These are phyloP conservation scores for Chiua virens DNA, from an alignment of 768 basidiomycete genomes.

Conservation along the genomic window DNA sequence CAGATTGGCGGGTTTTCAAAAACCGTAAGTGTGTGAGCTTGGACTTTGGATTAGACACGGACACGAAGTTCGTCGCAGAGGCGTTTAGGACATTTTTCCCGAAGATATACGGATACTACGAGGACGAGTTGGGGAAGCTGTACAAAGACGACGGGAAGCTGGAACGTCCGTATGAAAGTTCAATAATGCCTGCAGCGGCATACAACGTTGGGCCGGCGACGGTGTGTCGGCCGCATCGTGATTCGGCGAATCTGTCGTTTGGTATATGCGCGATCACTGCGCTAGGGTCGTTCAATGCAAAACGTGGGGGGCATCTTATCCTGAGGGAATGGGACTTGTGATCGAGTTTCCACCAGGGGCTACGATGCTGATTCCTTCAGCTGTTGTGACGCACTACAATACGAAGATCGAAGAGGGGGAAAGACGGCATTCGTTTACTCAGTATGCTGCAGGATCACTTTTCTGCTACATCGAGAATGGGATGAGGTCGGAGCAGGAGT, in stretches of 20 bases:
- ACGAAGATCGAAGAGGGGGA: background rate
- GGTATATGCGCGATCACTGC: constrained; percentile 3
- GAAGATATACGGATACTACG: background rate
- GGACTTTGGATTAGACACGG: no score
- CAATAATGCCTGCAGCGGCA: background rate
- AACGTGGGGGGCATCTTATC: background rate
- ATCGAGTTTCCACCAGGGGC: constrained; percentile 1
- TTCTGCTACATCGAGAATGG: constrained; percentile 9
- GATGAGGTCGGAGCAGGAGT: background rate
- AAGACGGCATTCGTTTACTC: constrained; percentile 2
- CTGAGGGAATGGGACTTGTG: background rate
- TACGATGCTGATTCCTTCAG: background rate
- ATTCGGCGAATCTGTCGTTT: constrained; percentile 2
- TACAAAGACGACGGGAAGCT: accelerated
- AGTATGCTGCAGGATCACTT: background rate
- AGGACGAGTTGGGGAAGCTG: background rate
- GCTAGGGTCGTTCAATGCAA: background rate
- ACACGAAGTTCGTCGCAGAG: background rate
- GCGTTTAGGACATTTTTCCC: background rate
- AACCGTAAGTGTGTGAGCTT: no score
- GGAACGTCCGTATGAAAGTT: background rate
- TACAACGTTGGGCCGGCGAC: constrained; percentile 4
- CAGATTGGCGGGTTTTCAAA: constrained; percentile 1
- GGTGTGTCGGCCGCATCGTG: background rate
- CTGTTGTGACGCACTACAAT: constrained; percentile 1